Base-by-base conservation (phyloP, 371 early-diverging fungal genomes). In the Saksenaea vasiformis region DNA sequence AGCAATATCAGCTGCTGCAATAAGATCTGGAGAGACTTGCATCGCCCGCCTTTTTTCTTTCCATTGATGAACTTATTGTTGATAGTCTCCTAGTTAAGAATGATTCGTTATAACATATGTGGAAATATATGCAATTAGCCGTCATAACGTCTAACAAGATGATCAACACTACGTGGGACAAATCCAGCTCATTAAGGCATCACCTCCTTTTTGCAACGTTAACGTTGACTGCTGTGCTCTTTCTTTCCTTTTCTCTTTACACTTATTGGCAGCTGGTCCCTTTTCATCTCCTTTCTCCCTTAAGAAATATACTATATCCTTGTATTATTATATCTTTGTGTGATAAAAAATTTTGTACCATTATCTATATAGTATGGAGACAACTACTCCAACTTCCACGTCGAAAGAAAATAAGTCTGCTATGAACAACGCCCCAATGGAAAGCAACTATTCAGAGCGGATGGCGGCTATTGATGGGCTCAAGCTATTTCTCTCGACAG, bases 401-500 rank as follows among this genome's bases (percentile, higher is more conserved):
- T 22, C 51, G 22, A 19, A 17, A 4, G 22, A 47, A 9, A 47
- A 47, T 22, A 47, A 47, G 28, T 5, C 26, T 5, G 51, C 26
- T 34, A 22, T 54, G 15, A 36, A 38, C 22, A 54, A 58, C 37
- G 55, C 56, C n/a, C 79, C 75, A 1, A 72, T 73, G 3, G 59
- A 76, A 27, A 54, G 53, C 11, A 73, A 78, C 27, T 65, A 56
- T 9, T 31, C 54, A 0, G 65, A 64, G 47, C 71, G 83, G 37
- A 62, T 81, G 66, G 66, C 58, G 5, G 72, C 75, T 56, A 82
- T 88, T 60, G 87, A 85, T 55, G 74, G 83, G 24, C 71, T 89
- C 36, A 84, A 84, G 67, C 71, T 75, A 13, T 90, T 89, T 66
- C 68, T 90, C 43, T 73, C 81, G 9, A 87, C 83, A 11, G 90